A percentile compares a stretch with the other conserved stretches of the same genome.
These are phyloP conservation scores for Coleophoma cylindrospora DNA, from an alignment of 2,329 filamentous ascomycete genomes.

Conservation along the genomic window DNA sequence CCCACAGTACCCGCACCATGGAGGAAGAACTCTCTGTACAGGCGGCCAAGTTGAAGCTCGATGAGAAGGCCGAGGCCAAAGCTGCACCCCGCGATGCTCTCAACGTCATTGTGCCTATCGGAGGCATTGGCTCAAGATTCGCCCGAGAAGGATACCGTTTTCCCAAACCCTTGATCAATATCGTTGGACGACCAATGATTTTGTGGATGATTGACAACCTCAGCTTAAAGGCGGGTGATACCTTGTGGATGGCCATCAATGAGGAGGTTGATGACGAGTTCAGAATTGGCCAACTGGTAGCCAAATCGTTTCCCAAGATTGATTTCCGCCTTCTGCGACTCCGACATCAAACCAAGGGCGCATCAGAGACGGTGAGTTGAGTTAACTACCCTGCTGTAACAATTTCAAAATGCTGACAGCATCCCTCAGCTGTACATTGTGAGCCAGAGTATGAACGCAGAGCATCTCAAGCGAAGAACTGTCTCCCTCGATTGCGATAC, in stretches of 20 bases:
- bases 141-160: slow-evolving; percentile 25
- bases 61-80: neutral
- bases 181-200: slow-evolving; percentile 26
- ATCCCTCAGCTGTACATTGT: slow-evolving; percentile 22
- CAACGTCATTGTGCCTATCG: slow-evolving; percentile 28
- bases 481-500: slow-evolving; percentile 29
- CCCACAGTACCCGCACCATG: neutral
- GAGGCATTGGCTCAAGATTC: slow-evolving; percentile 26
- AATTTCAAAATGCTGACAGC: neutral
- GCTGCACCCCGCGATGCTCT: slow-evolving; percentile 11
- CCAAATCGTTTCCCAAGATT: slow-evolving; percentile 19
- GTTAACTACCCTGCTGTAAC: neutral
- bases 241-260: slow-evolving; percentile 26
- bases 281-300: slow-evolving; percentile 22
- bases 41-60: slow-evolving; percentile 1
- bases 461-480: slow-evolving; percentile 21
- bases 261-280: slow-evolving; percentile 25
- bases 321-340: slow-evolving; percentile 20
- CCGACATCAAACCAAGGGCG: slow-evolving; percentile 24
- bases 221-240: slow-evolving; percentile 18
- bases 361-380: slow-evolving; percentile 22
- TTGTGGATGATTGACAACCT: slow-evolving; percentile 26
- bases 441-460: slow-evolving; percentile 24
- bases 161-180: slow-evolving; percentile 28
- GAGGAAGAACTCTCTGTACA: neutral